Evolutionary conservation across 2,329 filamentous ascomycete genomes (phyloP), one percentile per base, ranked within the genome.

Genomic region (Ascochyta clinopodiicola): DNA sequence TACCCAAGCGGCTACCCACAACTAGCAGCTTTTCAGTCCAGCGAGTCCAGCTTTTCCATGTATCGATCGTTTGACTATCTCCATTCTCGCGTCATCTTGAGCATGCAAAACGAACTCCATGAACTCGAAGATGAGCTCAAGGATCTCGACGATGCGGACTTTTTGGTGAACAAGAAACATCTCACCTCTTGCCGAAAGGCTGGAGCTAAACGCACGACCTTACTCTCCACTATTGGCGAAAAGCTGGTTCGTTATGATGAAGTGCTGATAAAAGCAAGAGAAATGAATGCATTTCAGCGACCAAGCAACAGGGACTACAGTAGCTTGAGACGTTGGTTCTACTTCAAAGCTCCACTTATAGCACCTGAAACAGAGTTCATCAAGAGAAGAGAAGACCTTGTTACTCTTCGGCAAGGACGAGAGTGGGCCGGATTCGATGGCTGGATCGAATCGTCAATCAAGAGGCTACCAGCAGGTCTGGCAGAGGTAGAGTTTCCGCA

Each of bases 361-460:
- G 52, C 59, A 4, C 57, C 51, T 12, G 66, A 71, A 42, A 46
- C 60, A 17, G 21, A 61, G 1, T 77, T 62, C 50, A 70, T 77
- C 21, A 62, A 60, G 44, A 56, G 60, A 0, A 73, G 68, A 47
- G 75, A 77, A 51, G 76, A 78, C 40, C 50, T 78, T 0, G 36
- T 77, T 0, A 68, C 72, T 2, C 57, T 78, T 0, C 45, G 72
- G 2, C 59, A 62, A 1, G 74, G 75, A 0, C 58, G 75, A 15
- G 75, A 78, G 36, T 72, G 73, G 65, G 62, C 72, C 0, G 56
- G 62, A 0, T 77, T 78, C 32, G 75, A 78, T 32, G 70, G 71
- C 0, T 52, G 66, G 7, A 56, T 78, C 4, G 74, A 77, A 29
- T 39, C 56, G 1, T 50, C 67, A 4, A 40, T 70, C 67, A 5